Conservation (phyloP, 2,329 filamentous ascomycete species). For the Aulographum hederae region DNA sequence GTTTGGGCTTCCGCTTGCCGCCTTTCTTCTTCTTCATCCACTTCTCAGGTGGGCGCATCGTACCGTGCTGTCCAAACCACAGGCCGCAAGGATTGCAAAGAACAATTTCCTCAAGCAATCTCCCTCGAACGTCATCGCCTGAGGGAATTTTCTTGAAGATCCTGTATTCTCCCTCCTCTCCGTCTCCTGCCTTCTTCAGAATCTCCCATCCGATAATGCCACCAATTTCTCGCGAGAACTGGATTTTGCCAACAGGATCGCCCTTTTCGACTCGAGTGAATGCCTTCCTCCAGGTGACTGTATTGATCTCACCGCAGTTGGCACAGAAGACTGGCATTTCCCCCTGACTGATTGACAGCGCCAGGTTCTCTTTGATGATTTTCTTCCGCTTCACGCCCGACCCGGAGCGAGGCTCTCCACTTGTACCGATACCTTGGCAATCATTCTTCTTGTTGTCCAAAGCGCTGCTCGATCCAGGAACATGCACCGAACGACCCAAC, state of each 20-base stretch:
- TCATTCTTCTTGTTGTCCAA: too few species aligned
- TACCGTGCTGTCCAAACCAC: constrained; percentile 79
- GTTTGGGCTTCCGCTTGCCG: constrained; percentile 18
- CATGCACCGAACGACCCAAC: too few species aligned
- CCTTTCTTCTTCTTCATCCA: constrained; percentile 50
- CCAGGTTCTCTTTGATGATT: constrained; percentile 36
- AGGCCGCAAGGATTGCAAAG: constrained; percentile 94
- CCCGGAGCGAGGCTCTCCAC: constrained; percentile 23
- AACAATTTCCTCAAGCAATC: constrained; percentile 48
- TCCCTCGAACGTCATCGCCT: constrained; percentile 40
- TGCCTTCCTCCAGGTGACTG: constrained; percentile 87
- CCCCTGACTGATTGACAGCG: constrained; percentile 50
- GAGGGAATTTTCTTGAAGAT: constrained; percentile 60
- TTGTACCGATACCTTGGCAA: too few species aligned
- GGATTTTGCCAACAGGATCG: constrained; percentile 47
- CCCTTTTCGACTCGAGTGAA: constrained; percentile 63
- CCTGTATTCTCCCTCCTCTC: constrained; percentile 48
- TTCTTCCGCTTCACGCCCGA: constrained; percentile 48
- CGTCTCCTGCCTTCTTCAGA: constrained; percentile 42
- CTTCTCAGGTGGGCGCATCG: constrained; percentile 62
- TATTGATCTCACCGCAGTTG: constrained; percentile 91
- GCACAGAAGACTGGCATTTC: constrained; percentile 75
- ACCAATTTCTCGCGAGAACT: constrained; percentile 55
- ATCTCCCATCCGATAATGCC: constrained; percentile 58
- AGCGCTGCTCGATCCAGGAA: too few species aligned